A percentile compares a stretch with the other conserved stretches of the same genome.
Conservation (phyloP, 2,329 filamentous ascomycete species). For the Colletotrichum spinosum region DNA sequence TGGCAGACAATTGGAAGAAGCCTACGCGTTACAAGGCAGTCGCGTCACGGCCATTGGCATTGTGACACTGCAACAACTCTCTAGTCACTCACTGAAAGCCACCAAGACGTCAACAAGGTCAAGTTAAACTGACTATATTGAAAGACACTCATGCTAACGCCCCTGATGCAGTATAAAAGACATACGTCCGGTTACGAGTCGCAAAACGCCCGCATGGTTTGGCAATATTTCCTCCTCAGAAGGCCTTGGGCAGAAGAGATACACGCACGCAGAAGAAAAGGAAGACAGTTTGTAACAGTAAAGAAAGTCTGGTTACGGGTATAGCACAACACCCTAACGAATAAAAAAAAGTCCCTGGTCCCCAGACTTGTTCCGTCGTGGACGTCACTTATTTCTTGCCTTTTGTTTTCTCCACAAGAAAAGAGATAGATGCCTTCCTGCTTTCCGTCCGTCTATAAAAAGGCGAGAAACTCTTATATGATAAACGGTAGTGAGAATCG, state of each 20-base stretch:
- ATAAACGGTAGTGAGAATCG: slow-evolving; percentile 30
- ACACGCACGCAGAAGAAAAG: not conserved
- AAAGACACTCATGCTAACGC: slow-evolving; percentile 35
- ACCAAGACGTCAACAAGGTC: slow-evolving; percentile 6
- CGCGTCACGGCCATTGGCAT: too few relatives aligned
- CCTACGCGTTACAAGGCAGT: too few relatives aligned
- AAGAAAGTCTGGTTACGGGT: slow-evolving; percentile 36
- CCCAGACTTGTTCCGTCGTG: not conserved
- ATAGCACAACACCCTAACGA: slow-evolving; percentile 28
- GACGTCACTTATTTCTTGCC: not conserved
- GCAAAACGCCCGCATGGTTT: slow-evolving; percentile 5
- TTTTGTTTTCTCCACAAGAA: not conserved
- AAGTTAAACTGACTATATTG: slow-evolving; percentile 29
- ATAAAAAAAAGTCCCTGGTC: not conserved
- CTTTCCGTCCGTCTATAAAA: slow-evolving; percentile 35
- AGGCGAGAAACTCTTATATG: slow-evolving; percentile 18
- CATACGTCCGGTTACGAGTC: not conserved
- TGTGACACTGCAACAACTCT: not conserved
- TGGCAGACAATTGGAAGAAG: too few relatives aligned
- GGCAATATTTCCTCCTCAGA: too few relatives aligned
- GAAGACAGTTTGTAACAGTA: slow-evolving; percentile 23
- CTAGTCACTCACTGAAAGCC: not conserved
- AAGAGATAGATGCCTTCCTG: slow-evolving; percentile 10
- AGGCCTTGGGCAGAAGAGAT: not conserved
- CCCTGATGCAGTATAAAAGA: slow-evolving; percentile 30